Evolutionary conservation across 78 protist genomes (phyloP).

Genomic region (Dictyostelium intermedium): DNA sequence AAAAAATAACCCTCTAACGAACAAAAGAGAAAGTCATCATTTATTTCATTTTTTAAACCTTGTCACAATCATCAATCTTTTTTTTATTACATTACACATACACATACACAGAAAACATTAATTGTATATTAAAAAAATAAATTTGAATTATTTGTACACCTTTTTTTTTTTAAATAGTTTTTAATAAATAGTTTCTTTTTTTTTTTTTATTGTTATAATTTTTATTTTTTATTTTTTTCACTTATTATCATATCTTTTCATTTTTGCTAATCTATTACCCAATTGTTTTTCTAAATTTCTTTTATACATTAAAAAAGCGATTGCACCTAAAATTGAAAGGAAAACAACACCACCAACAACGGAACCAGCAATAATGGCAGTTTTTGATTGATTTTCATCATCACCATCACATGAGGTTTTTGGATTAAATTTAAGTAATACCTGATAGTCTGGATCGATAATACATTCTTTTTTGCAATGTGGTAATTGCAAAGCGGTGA

Average conservation of each 20-base stretch:
- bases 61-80: neutral
- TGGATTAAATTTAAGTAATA: neutral
- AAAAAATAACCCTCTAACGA: neutral
- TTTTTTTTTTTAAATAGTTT: neutral
- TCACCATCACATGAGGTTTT: neutral
- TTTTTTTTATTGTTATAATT: neutral
- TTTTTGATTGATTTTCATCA: neutral
- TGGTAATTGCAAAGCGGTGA: neutral
- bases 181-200: neutral
- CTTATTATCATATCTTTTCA: neutral
- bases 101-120: too few relatives aligned
- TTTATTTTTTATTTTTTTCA: neutral
- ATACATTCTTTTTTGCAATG: neutral
- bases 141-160: too few relatives aligned
- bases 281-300: neutral
- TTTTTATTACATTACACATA: too few relatives aligned
- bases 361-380: neutral
- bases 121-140: too few relatives aligned
- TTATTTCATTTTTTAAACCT: too few relatives aligned
- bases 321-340: neutral
- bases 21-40: neutral
- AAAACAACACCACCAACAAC: neutral
- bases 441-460: neutral
- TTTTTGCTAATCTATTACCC: neutral
- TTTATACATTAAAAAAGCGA: neutral